phyloP scores from a whole-genome alignment of 257 asterid species.

The Penstemon eatonii region DNA sequence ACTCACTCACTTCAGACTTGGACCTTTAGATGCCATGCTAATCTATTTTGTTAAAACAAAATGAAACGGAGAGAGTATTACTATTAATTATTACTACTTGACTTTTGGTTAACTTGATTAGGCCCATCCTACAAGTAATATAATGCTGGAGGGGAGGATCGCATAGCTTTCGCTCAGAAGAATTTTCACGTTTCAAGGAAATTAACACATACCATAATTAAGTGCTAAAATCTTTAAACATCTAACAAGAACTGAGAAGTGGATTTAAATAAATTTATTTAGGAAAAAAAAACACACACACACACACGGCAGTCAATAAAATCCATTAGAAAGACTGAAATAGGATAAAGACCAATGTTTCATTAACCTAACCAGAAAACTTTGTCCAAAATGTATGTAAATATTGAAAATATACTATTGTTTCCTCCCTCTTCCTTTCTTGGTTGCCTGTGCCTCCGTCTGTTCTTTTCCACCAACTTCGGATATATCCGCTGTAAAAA shows the following conservation, averaged over 20 bases:
- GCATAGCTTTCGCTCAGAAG: not conserved
- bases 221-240: not conserved
- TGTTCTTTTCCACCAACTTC: conserved; percentile 75
- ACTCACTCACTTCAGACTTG: too few species aligned
- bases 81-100: too few species aligned
- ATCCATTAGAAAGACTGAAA: conserved; percentile 12
- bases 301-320: conserved; percentile 1
- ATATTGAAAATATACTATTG: conserved; percentile 39
- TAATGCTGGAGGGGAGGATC: not conserved
- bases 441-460: conserved; percentile 55
- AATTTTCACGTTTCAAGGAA: not conserved
- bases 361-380: conserved; percentile 6
- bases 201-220: not conserved
- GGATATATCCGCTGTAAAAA: conserved; percentile 56
- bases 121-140: not conserved
- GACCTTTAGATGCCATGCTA: too few species aligned
- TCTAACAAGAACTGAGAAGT: not conserved
- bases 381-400: conserved; percentile 17
- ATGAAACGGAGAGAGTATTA: too few species aligned
- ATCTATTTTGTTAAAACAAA: too few species aligned
- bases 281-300: not conserved
- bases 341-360: conserved; percentile 13
- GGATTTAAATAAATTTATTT: too few species aligned
- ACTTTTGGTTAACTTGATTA: too few species aligned
- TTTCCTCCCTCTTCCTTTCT: conserved; percentile 77